A percentile compares a stretch with the other conserved stretches of the same genome.
Evolutionary conservation across 2,329 filamentous ascomycete species (phyloP).

Genomic region (Madurella fahalii): DNA sequence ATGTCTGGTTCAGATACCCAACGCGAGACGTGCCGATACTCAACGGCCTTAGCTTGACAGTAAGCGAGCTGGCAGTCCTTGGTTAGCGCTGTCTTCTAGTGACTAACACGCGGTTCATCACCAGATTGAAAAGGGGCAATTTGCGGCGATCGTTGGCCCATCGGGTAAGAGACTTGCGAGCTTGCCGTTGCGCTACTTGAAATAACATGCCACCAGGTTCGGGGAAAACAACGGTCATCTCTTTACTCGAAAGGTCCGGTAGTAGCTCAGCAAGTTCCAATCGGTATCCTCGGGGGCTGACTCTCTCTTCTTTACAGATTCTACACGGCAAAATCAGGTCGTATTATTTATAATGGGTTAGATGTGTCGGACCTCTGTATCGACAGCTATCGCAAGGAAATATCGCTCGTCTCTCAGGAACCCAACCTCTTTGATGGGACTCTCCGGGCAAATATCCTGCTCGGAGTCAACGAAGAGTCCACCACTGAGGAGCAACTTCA

Average conservation of each 20-base stretch:
- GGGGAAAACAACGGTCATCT: slow-evolving; percentile 42
- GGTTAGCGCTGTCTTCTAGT: too few species aligned
- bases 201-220: slow-evolving; percentile 21
- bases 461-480: slow-evolving; percentile 26
- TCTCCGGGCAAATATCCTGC: slow-evolving; percentile 31
- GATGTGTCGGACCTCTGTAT: slow-evolving; percentile 52
- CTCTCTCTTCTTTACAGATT: slow-evolving; percentile 19
- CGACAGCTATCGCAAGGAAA: slow-evolving; percentile 47
- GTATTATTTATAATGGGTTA: slow-evolving; percentile 52
- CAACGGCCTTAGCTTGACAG: slow-evolving; percentile 55
- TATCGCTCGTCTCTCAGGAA: slow-evolving; percentile 58
- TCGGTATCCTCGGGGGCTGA: not conserved
- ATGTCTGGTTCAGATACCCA: slow-evolving; percentile 68
- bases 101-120: not conserved
- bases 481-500: slow-evolving; percentile 24
- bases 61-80: slow-evolving; percentile 35
- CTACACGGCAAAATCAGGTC: slow-evolving; percentile 42
- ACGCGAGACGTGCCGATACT: slow-evolving; percentile 66
- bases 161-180: slow-evolving; percentile 22
- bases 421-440: slow-evolving; percentile 54
- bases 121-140: slow-evolving; percentile 30
- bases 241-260: slow-evolving; percentile 39
- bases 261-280: not conserved
- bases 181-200: not conserved
- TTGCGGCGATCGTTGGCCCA: slow-evolving; percentile 32